Percentiles rank a stretch among this genome's conserved stretches.
Evolutionary conservation across 306 rosid genomes (phyloP).

Genomic region (Carpinus fangiana): DNA sequence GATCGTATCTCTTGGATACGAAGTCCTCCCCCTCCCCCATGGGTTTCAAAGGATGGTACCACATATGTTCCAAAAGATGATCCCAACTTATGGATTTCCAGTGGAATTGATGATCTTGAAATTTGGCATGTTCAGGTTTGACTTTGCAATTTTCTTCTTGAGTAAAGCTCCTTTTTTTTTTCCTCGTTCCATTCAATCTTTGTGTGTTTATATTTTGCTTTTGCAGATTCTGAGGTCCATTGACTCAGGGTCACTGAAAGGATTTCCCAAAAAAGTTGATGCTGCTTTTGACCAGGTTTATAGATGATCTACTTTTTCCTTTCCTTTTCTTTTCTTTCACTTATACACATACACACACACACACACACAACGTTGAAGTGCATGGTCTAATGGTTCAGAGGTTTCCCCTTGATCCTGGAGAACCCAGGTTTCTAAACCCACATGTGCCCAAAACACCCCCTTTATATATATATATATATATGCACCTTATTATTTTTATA

Average conservation of each 20-base stretch:
- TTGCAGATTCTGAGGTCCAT: constrained; percentile 87
- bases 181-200: constrained; percentile 28
- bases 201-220: constrained; percentile 15
- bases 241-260: constrained; percentile 89
- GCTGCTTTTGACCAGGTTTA: constrained; percentile 48
- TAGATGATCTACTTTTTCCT: constrained; percentile 13
- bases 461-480: too few relatives aligned
- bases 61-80: constrained; percentile 69
- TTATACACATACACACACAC: too few relatives aligned
- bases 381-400: too few relatives aligned
- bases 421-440: too few relatives aligned
- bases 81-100: constrained; percentile 45
- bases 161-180: constrained; percentile 11
- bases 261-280: constrained; percentile 65
- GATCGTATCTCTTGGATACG: constrained; percentile 92
- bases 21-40: constrained; percentile 66
- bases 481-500: neutral
- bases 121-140: constrained; percentile 96
- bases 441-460: too few relatives aligned
- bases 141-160: constrained; percentile 27
- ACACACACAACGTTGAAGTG: too few relatives aligned
- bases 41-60: constrained; percentile 14
- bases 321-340: neutral
- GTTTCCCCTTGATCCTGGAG: too few relatives aligned
- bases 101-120: constrained; percentile 61